Conservation (phyloP, 345 rosid genomes). For the Acer saccharum region DNA sequence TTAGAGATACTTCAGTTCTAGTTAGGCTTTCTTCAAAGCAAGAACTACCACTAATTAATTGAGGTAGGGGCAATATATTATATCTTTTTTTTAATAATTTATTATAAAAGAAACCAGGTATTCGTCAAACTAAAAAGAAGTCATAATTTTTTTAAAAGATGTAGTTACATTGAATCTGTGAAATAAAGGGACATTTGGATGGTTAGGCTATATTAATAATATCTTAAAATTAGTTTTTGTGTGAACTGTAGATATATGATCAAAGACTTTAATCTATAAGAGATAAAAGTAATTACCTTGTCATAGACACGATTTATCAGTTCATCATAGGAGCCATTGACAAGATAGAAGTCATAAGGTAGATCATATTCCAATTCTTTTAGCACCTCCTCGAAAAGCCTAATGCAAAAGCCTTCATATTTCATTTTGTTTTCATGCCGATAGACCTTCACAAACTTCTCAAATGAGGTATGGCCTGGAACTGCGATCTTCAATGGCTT, state of each 20-base stretch:
- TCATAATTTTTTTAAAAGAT: background rate
- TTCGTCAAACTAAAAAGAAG: background rate
- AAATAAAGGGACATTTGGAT: too few relatives aligned
- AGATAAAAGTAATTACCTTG: too few relatives aligned
- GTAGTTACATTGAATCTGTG: too few relatives aligned
- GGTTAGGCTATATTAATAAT: background rate
- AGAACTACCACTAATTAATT: background rate
- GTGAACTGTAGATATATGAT: background rate
- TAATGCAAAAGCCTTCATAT: constrained; percentile 53
- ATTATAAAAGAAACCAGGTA: too few relatives aligned
- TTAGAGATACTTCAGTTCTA: background rate
- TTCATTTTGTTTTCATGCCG: background rate
- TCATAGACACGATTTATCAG: constrained; percentile 36
- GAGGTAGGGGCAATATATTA: background rate
- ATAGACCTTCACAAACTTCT: constrained; percentile 45
- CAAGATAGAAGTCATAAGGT: constrained; percentile 23
- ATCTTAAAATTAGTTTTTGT: background rate
- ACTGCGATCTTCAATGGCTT: constrained; percentile 47
- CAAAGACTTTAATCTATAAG: background rate
- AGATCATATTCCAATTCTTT: constrained; percentile 21
- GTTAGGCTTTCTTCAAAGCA: background rate
- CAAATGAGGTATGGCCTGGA: constrained; percentile 40
- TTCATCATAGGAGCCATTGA: constrained; percentile 41
- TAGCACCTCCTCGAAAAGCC: constrained; percentile 34
- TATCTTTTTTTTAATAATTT: too few relatives aligned